These are phyloP conservation scores for Cavenderia fasciculata DNA, from an alignment of 78 protist species.

Conservation along the genomic window DNA sequence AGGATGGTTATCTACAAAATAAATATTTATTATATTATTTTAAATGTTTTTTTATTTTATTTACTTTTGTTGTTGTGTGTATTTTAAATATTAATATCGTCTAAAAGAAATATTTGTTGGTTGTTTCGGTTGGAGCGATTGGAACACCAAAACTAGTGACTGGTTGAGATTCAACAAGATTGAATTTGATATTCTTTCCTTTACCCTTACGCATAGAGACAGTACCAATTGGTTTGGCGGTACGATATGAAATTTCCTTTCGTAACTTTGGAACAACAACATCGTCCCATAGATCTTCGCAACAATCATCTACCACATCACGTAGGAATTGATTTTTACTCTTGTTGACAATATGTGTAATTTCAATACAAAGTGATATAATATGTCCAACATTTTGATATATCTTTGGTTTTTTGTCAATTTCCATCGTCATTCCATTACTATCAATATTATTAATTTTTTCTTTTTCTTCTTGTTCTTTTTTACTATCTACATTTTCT, in stretches of 20 bases:
- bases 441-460: not conserved
- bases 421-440: not conserved
- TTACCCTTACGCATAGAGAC: constrained; percentile 79
- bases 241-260: constrained; percentile 61
- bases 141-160: constrained; percentile 46
- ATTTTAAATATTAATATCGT: too few species aligned
- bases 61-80: too few species aligned
- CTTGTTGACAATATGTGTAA: constrained; percentile 74
- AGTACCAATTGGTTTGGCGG: constrained; percentile 66
- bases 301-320: constrained; percentile 73
- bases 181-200: constrained; percentile 34
- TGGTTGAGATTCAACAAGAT: constrained; percentile 23
- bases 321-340: constrained; percentile 41
- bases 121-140: constrained; percentile 62
- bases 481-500: constrained; percentile 18
- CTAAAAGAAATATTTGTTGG: constrained; percentile 68
- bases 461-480: not conserved
- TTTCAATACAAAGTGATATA: constrained; percentile 65
- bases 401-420: not conserved
- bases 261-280: constrained; percentile 60
- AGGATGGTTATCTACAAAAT: too few species aligned
- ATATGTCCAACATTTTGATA: constrained; percentile 72
- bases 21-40: too few species aligned
- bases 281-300: constrained; percentile 64
- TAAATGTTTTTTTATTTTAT: too few species aligned